Conservation (phyloP, 805 yeast genomes). For the Candida qinlingensis region DNA sequence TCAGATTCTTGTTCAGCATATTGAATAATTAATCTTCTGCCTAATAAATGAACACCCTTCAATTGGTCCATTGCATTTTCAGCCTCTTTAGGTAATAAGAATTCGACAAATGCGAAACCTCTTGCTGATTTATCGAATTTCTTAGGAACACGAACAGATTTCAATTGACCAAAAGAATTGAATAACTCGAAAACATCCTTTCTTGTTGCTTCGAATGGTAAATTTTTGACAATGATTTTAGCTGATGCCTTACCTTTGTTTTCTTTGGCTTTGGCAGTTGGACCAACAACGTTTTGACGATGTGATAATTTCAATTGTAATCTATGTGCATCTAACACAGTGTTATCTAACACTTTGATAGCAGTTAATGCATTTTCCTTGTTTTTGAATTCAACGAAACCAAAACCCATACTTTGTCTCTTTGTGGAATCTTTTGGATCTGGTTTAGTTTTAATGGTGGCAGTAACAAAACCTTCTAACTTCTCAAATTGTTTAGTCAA, state of each 20-base stretch:
- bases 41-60: constrained; percentile 93
- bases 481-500: constrained; percentile 60
- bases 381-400: constrained; percentile 86
- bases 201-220: constrained; percentile 94
- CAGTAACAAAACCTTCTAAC: constrained; percentile 74
- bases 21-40: constrained; percentile 90
- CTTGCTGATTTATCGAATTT: constrained; percentile 92
- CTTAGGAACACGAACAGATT: constrained; percentile 93
- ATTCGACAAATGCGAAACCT: constrained; percentile 98
- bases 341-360: constrained; percentile 65
- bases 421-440: constrained; percentile 69
- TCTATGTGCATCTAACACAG: constrained; percentile 81
- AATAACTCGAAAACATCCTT: constrained; percentile 89
- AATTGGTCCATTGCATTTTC: constrained; percentile 90
- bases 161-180: constrained; percentile 90
- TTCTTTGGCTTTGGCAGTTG: constrained; percentile 19
- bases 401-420: constrained; percentile 92
- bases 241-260: constrained; percentile 36
- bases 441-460: constrained; percentile 81
- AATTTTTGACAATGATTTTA: constrained; percentile 90
- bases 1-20: constrained; percentile 80
- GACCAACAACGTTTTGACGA: constrained; percentile 46
- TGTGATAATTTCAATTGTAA: constrained; percentile 85
- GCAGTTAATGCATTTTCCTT: constrained; percentile 77
- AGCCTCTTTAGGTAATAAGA: constrained; percentile 81